phyloP scores from a whole-genome alignment of 1,139 yeast genomes.

The Sugiyamaella sp. region DNA sequence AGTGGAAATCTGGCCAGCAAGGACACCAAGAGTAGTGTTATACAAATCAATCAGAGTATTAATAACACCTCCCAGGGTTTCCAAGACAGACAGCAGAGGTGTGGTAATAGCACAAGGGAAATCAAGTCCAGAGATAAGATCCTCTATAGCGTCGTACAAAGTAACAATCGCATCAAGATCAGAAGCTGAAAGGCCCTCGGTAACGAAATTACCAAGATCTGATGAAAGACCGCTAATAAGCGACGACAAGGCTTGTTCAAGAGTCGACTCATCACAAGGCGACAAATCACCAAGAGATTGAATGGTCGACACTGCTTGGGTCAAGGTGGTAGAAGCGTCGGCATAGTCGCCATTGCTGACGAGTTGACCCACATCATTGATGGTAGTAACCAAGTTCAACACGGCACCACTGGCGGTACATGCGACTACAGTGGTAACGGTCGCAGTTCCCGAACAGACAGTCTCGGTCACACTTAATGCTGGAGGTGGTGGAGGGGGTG shows the following conservation, averaged over 20 bases:
- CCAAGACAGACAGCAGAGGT: not conserved
- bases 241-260: not conserved
- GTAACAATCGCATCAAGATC: conserved; percentile 6
- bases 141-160: conserved; percentile 5
- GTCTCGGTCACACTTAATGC: not conserved
- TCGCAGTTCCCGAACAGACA: not conserved
- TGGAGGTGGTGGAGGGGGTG: not conserved
- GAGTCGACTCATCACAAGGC: not conserved
- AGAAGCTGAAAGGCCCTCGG: conserved; percentile 2
- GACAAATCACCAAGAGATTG: not conserved
- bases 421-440: not conserved
- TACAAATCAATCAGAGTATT: not conserved
- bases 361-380: not conserved
- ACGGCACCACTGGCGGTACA: not conserved
- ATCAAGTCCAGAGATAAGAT: conserved; percentile 2
- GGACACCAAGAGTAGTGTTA: not conserved
- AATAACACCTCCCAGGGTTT: conserved; percentile 1
- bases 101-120: conserved; percentile 7
- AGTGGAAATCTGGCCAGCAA: conserved; percentile 5
- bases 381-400: not conserved
- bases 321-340: not conserved
- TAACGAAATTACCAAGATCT: not conserved
- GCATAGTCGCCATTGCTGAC: not conserved
- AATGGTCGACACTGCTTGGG: not conserved
- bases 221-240: conserved; percentile 1